phyloP scores from a whole-genome alignment of 169 alveolate genomes.

The Cryptosporidium parvum region DNA sequence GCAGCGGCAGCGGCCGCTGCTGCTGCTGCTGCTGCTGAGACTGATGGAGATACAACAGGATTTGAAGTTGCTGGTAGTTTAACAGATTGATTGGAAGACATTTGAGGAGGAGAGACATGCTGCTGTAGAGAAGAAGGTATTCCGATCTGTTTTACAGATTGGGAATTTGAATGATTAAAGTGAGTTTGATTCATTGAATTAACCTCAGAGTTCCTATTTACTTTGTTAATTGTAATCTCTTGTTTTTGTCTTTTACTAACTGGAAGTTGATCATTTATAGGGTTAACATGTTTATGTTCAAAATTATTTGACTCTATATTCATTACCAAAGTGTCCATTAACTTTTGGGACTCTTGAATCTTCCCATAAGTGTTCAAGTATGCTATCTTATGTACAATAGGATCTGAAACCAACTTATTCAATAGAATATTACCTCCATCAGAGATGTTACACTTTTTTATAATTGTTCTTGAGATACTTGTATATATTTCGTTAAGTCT shows the following conservation, averaged over 20 bases:
- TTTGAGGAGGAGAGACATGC: neutral
- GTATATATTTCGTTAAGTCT: constrained; percentile 14
- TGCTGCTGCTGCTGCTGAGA: constrained; percentile 57
- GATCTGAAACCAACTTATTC: constrained; percentile 37
- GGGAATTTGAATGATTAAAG: constrained; percentile 24
- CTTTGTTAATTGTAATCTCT: neutral
- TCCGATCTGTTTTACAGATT: neutral
- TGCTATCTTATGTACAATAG: constrained; percentile 55
- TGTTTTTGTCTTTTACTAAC: constrained; percentile 47
- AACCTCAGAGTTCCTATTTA: neutral
- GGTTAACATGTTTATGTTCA: constrained; percentile 10
- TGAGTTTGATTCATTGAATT: constrained; percentile 1
- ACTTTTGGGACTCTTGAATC: constrained; percentile 48
- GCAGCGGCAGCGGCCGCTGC: constrained; percentile 73
- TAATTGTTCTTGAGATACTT: constrained; percentile 13
- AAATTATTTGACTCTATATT: constrained; percentile 27
- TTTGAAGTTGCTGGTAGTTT: neutral
- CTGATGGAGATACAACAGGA: constrained; percentile 19
- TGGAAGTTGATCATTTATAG: constrained; percentile 8
- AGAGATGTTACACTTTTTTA: constrained; percentile 22
- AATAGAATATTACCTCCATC: constrained; percentile 29
- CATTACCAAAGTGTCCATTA: constrained; percentile 8
- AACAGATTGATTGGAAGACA: neutral
- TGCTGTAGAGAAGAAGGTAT: neutral
- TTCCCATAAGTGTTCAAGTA: constrained; percentile 49